Evolutionary conservation across 176 grass and related monocot species (phyloP).

Genomic region (Miscanthus lutarioriparius): DNA sequence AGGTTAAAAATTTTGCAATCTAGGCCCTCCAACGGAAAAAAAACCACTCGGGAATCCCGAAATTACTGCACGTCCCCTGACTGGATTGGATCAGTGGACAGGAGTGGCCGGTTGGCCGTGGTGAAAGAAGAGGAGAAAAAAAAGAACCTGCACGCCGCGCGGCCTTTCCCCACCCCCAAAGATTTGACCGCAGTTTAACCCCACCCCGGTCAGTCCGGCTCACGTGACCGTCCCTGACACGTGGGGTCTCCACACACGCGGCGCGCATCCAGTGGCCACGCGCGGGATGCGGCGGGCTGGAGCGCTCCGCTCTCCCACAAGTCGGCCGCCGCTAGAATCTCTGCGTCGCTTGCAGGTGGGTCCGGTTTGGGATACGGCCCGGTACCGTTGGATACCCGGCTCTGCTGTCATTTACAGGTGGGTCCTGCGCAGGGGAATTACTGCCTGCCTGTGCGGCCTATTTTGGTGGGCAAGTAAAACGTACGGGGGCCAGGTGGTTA

Average conservation of each 20-base stretch:
- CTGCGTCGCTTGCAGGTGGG: not conserved
- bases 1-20: no score
- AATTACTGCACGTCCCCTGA: not conserved
- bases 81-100: not conserved
- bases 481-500: slow-evolving; percentile 7
- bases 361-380: not conserved
- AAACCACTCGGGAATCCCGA: not conserved
- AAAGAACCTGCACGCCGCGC: not conserved
- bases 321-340: slow-evolving; percentile 34
- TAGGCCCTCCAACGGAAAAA: not conserved
- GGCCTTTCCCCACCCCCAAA: not conserved
- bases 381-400: not conserved
- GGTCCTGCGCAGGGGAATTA: slow-evolving; percentile 7
- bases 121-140: not conserved
- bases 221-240: slow-evolving; percentile 35
- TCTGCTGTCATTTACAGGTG: slow-evolving; percentile 21
- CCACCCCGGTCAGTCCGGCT: not conserved
- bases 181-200: slow-evolving; percentile 11
- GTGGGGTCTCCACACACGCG: not conserved
- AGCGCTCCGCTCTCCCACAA: not conserved
- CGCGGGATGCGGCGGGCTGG: not conserved
- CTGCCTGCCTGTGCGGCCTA: not conserved
- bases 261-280: not conserved
- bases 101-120: not conserved
- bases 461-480: not conserved